These are phyloP conservation scores for Fistulinella prunicolor DNA, from an alignment of 768 basidiomycete species.

Conservation along the genomic window DNA sequence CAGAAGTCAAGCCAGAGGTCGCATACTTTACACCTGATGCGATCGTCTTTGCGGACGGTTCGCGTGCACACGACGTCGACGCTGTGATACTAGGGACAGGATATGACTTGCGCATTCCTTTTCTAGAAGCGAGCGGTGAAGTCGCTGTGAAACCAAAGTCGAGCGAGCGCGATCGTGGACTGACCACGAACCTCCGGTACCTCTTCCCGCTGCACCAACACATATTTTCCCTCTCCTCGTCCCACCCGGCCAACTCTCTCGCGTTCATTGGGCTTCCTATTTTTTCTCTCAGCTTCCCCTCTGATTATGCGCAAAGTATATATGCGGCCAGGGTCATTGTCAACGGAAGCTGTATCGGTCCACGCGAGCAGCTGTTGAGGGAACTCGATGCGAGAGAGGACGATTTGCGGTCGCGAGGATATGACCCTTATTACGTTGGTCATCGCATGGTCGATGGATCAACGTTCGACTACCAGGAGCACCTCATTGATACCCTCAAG, in stretches of 20 bases:
- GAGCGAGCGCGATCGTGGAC: slow-evolving; percentile 14
- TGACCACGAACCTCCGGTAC: slow-evolving; percentile 52
- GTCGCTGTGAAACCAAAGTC: slow-evolving; percentile 16
- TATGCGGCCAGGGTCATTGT: slow-evolving; percentile 45
- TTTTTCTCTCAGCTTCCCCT: slow-evolving; percentile 46
- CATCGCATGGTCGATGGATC: slow-evolving; percentile 40
- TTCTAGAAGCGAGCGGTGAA: slow-evolving; percentile 35
- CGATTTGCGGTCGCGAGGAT: slow-evolving; percentile 36
- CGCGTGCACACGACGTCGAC: slow-evolving; percentile 39
- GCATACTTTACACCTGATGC: slow-evolving; percentile 44
- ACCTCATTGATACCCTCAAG: slow-evolving; percentile 18
- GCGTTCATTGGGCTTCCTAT: slow-evolving; percentile 54
- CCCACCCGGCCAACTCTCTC: slow-evolving; percentile 48
- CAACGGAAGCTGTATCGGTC: slow-evolving; percentile 39
- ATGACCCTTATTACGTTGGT: slow-evolving; percentile 49
- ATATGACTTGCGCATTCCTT: slow-evolving; percentile 52
- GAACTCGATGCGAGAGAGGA: slow-evolving; percentile 44
- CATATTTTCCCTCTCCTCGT: slow-evolving; percentile 49
- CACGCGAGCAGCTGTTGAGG: slow-evolving; percentile 37
- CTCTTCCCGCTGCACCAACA: slow-evolving; percentile 54
- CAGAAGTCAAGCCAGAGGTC: slow-evolving; percentile 42
- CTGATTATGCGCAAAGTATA: slow-evolving; percentile 49
- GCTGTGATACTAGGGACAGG: slow-evolving; percentile 53
- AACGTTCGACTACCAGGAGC: slow-evolving; percentile 41
- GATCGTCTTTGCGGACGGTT: slow-evolving; percentile 49